Evolutionary conservation across 192 early-diverging fungal species (phyloP).

Genomic region (Rhizophagus sp.): DNA sequence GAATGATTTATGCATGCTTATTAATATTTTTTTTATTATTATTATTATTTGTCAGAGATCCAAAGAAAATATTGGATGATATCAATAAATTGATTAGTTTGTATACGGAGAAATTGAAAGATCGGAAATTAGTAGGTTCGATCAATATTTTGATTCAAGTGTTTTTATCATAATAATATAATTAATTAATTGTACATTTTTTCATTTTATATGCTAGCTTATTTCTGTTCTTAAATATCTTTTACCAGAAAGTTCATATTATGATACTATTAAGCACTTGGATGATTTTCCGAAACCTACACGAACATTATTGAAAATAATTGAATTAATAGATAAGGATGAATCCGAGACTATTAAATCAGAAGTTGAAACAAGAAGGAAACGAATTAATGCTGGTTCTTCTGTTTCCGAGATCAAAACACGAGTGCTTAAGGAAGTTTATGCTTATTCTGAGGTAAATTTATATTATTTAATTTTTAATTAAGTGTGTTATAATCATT

Average conservation of each 20-base stretch:
- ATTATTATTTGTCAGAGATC: slow-evolving; percentile 43
- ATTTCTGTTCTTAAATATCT: slow-evolving; percentile 43
- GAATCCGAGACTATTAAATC: slow-evolving; percentile 50
- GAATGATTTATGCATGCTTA: background rate
- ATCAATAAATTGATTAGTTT: slow-evolving; percentile 57
- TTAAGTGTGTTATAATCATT: background rate
- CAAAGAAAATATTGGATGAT: slow-evolving; percentile 45
- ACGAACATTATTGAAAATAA: slow-evolving; percentile 39
- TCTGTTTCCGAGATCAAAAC: slow-evolving; percentile 56
- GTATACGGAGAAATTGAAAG: slow-evolving; percentile 44
- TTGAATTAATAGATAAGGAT: slow-evolving; percentile 37
- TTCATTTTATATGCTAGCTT: slow-evolving; percentile 30
- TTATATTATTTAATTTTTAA: background rate
- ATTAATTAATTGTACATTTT: background rate
- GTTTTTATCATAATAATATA: background rate
- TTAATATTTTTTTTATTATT: background rate
- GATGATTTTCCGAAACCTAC: slow-evolving; percentile 38
- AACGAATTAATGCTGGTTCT: slow-evolving; percentile 69
- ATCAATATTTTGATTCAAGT: background rate
- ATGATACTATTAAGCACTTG: slow-evolving; percentile 37
- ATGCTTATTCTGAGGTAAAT: slow-evolving; percentile 52
- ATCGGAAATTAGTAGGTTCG: slow-evolving; percentile 38
- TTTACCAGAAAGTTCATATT: slow-evolving; percentile 47
- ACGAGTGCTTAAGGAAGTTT: slow-evolving; percentile 70
- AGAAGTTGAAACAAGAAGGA: slow-evolving; percentile 66